Evolutionary conservation across 164 flowering plant species (phyloP).

Genomic region (Tetracentron sinense): DNA sequence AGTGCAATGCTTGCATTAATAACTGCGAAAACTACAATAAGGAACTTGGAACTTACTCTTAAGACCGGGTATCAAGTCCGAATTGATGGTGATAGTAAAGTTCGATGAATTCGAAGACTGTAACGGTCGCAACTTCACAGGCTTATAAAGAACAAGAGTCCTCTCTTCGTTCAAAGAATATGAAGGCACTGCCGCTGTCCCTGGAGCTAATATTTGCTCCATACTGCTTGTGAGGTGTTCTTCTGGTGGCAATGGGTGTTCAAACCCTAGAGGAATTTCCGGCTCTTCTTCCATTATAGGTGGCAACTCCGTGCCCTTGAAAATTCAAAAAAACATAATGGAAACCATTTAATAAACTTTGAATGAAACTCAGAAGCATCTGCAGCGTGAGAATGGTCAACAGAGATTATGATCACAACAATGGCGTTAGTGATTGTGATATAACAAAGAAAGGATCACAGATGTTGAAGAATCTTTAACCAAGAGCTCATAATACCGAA

Average conservation of each 20-base stretch:
- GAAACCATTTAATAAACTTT: background rate
- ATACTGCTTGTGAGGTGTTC: background rate
- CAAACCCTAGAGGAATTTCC: constrained; percentile 21
- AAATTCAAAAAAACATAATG: background rate
- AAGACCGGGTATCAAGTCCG: constrained; percentile 44
- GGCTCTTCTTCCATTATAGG: constrained; percentile 73
- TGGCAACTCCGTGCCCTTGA: constrained; percentile 57
- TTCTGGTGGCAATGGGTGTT: constrained; percentile 10
- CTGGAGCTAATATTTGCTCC: constrained; percentile 4
- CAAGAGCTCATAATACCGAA: too few species aligned
- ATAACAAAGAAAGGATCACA: too few species aligned
- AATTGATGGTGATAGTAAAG: constrained; percentile 34
- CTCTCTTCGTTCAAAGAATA: constrained; percentile 47
- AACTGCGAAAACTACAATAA: background rate
- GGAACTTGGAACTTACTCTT: constrained; percentile 39
- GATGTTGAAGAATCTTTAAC: too few species aligned
- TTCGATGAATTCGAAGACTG: constrained; percentile 23
- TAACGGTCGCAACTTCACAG: constrained; percentile 20
- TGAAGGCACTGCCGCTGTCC: constrained; percentile 22
- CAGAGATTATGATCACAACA: background rate
- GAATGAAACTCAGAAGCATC: background rate
- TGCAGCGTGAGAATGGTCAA: background rate
- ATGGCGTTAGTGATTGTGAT: too few species aligned
- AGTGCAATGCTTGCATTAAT: background rate
- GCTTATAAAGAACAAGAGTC: constrained; percentile 70